phyloP scores from a whole-genome alignment of 2,329 filamentous ascomycete species.

The Chrysoporthe deuterocubensis region DNA sequence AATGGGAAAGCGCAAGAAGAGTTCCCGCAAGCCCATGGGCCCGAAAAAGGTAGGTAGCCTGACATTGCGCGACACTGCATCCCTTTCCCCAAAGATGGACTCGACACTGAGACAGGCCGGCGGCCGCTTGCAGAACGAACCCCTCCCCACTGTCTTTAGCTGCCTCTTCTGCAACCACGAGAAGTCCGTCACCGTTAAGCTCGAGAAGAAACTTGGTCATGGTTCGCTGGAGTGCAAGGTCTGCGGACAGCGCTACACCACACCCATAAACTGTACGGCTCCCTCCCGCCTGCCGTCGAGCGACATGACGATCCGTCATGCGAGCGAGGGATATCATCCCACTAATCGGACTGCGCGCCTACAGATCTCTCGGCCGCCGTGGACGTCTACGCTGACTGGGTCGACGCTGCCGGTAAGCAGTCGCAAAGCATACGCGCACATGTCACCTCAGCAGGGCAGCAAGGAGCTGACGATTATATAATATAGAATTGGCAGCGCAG shows the following conservation, averaged over 20 bases:
- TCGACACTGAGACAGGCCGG: conserved; percentile 7
- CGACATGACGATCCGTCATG: background rate
- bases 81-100: conserved; percentile 4
- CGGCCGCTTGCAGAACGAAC: conserved; percentile 58
- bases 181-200: conserved; percentile 84
- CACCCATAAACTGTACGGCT: conserved; percentile 81
- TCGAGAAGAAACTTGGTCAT: conserved; percentile 90
- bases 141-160: conserved; percentile 82
- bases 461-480: background rate
- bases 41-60: conserved; percentile 71
- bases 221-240: conserved; percentile 88
- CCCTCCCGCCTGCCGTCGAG: background rate
- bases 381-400: conserved; percentile 98
- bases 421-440: background rate
- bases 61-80: conserved; percentile 1
- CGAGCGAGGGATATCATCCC: background rate
- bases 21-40: conserved; percentile 77
- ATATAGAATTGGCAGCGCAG: conserved; percentile 15
- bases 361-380: conserved; percentile 86
- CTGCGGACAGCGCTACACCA: conserved; percentile 93
- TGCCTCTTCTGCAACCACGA: conserved; percentile 99
- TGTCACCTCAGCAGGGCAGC: background rate
- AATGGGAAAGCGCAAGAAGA: conserved; percentile 96
- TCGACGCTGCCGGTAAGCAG: conserved; percentile 74
- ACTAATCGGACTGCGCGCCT: conserved; percentile 9